Evolutionary conservation across 345 rosid genomes (phyloP).

Genomic region (Eucalyptus brandiana): DNA sequence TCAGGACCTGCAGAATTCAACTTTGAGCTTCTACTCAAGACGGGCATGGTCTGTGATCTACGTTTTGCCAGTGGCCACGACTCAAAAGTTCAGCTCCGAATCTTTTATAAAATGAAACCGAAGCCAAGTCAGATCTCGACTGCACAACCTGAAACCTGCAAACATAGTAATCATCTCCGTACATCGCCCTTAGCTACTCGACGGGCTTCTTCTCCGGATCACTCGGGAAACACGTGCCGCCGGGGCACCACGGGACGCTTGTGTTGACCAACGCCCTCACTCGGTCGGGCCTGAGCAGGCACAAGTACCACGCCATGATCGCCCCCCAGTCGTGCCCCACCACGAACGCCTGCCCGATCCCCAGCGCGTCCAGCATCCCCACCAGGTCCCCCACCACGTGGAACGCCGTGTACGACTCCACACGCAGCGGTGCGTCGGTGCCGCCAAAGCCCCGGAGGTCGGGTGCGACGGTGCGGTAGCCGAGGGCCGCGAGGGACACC

Average conservation of each 20-base stretch:
- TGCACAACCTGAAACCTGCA: slow-evolving; percentile 70
- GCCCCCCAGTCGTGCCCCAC: slow-evolving; percentile 91
- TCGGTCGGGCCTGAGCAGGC: slow-evolving; percentile 55
- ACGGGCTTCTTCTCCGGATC: slow-evolving; percentile 30
- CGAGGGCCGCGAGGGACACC: slow-evolving; percentile 35
- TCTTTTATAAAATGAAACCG: background rate
- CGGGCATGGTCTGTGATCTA: background rate
- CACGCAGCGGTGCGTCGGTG: slow-evolving; percentile 41
- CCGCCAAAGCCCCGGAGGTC: slow-evolving; percentile 74
- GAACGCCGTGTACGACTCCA: slow-evolving; percentile 20
- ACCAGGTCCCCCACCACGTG: slow-evolving; percentile 19
- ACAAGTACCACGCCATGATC: slow-evolving; percentile 42
- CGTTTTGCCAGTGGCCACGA: background rate
- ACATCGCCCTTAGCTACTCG: slow-evolving; percentile 21
- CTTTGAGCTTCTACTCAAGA: background rate
- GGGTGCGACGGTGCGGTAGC: slow-evolving; percentile 63
- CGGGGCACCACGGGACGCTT: slow-evolving; percentile 18
- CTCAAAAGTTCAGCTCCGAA: background rate
- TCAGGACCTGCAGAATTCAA: background rate
- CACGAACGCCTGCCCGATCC: slow-evolving; percentile 34
- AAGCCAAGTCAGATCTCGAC: background rate
- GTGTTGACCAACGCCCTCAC: slow-evolving; percentile 60
- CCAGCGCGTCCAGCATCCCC: slow-evolving; percentile 15
- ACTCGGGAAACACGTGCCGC: slow-evolving; percentile 12
- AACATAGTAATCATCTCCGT: slow-evolving; percentile 56